phyloP scores from a whole-genome alignment of 2,329 filamentous ascomycete species.

The Aspergillus tubingensis region DNA sequence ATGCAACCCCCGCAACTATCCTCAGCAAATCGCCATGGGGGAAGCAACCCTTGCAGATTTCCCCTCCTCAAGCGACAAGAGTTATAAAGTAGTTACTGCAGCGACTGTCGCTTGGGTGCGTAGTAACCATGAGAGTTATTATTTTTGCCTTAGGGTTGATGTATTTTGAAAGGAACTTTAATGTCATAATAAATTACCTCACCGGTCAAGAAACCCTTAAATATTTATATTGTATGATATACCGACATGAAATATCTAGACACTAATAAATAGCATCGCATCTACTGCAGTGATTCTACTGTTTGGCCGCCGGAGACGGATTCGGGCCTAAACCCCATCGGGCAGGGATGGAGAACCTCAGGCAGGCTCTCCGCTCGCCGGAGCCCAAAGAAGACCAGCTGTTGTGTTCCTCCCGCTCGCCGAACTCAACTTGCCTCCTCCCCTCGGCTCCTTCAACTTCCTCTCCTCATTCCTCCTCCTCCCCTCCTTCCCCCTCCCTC shows the following conservation, averaged over 20 bases:
- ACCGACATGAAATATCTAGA: too few relatives aligned
- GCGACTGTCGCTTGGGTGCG: not conserved
- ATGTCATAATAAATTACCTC: too few relatives aligned
- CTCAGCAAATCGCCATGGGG: not conserved
- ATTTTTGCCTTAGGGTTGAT: not conserved
- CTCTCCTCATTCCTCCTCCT: not conserved
- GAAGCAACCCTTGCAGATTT: not conserved
- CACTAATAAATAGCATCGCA: too few relatives aligned
- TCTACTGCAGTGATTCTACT: too few relatives aligned
- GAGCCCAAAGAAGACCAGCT: conserved; percentile 20
- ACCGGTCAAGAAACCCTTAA: too few relatives aligned
- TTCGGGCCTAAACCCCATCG: conserved; percentile 14
- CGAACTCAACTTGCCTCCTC: not conserved
- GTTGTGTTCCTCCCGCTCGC: conserved; percentile 20
- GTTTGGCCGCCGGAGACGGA: not conserved
- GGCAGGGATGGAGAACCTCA: conserved; percentile 5
- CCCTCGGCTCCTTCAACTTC: not conserved
- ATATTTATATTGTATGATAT: too few relatives aligned
- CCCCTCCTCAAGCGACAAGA: not conserved
- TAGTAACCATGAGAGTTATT: not conserved
- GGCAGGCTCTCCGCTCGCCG: conserved; percentile 16
- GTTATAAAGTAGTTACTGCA: not conserved
- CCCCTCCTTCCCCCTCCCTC: not conserved
- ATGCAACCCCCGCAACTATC: not conserved
- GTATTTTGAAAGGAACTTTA: too few relatives aligned